These are phyloP conservation scores for Asterophora lycoperdoides DNA, from an alignment of 768 basidiomycete species.

Conservation along the genomic window DNA sequence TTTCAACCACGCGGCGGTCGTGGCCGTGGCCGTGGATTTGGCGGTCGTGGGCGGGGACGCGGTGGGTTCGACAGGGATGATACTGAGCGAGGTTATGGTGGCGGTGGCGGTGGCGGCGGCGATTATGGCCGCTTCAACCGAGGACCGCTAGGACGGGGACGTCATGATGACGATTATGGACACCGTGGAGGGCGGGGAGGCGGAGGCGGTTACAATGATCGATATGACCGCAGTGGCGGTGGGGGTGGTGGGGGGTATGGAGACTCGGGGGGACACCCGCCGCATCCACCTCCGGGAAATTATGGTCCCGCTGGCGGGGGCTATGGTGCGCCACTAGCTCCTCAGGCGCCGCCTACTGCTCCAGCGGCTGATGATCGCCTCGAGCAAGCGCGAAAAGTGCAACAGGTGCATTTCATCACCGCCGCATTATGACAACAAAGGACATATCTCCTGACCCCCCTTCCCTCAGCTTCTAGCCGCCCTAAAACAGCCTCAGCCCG, in stretches of 20 bases:
- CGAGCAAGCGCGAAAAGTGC: constrained; percentile 84
- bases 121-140: constrained; percentile 43
- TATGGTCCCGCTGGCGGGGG: constrained; percentile 22
- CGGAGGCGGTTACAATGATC: constrained; percentile 40
- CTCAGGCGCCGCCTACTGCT: constrained; percentile 28
- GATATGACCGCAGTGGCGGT: constrained; percentile 39
- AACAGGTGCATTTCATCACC: constrained; percentile 46
- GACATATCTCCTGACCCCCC: neutral
- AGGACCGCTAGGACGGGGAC: constrained; percentile 35
- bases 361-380: constrained; percentile 64
- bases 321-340: constrained; percentile 25
- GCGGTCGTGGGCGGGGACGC: constrained; percentile 37
- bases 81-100: constrained; percentile 40
- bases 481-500: constrained; percentile 62
- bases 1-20: constrained; percentile 34
- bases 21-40: constrained; percentile 40
- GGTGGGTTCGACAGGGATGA: constrained; percentile 35
- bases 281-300: constrained; percentile 23
- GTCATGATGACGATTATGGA: constrained; percentile 42
- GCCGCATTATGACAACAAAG: neutral
- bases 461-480: constrained; percentile 60
- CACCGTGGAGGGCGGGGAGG: constrained; percentile 25
- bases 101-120: constrained; percentile 27
- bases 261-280: constrained; percentile 18
- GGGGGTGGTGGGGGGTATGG: constrained; percentile 22